Percentiles rank a stretch among this genome's conserved stretches.
phyloP scores from a whole-genome alignment of 2,329 filamentous ascomycete genomes.

The Arthroderma uncinatum region DNA sequence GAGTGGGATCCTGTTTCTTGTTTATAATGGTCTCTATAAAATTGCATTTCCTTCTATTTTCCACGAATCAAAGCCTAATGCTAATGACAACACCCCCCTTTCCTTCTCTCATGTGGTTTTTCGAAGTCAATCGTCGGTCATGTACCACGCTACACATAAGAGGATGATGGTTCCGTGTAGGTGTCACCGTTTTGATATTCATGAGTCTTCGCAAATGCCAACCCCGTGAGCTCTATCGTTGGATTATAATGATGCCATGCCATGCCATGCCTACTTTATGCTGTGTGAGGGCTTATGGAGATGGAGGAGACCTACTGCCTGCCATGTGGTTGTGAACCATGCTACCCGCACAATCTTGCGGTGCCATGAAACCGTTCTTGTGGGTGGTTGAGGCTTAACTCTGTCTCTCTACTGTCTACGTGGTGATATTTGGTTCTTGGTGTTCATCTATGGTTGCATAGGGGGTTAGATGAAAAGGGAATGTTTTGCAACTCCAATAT shows the following conservation, averaged over 20 bases:
- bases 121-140: constrained; percentile 5
- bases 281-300: background rate
- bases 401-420: background rate
- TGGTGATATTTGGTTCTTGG: background rate
- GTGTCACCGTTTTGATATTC: constrained; percentile 4
- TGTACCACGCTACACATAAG: constrained; percentile 5
- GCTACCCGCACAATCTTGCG: background rate
- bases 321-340: constrained; percentile 2
- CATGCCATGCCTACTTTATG: background rate
- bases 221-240: background rate
- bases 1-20: constrained; percentile 4
- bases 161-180: constrained; percentile 5
- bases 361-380: background rate
- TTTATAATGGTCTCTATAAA: constrained; percentile 13
- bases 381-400: background rate
- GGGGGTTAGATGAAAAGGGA: background rate
- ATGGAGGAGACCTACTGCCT: background rate
- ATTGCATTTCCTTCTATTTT: constrained; percentile 8
- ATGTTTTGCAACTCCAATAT: background rate
- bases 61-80: constrained; percentile 2
- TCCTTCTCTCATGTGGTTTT: background rate
- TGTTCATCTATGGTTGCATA: background rate
- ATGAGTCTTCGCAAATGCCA: background rate
- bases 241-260: constrained; percentile 1
- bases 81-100: background rate